These are phyloP conservation scores for Nelumbo lutea DNA, from an alignment of 164 flowering plant species.

Conservation along the genomic window DNA sequence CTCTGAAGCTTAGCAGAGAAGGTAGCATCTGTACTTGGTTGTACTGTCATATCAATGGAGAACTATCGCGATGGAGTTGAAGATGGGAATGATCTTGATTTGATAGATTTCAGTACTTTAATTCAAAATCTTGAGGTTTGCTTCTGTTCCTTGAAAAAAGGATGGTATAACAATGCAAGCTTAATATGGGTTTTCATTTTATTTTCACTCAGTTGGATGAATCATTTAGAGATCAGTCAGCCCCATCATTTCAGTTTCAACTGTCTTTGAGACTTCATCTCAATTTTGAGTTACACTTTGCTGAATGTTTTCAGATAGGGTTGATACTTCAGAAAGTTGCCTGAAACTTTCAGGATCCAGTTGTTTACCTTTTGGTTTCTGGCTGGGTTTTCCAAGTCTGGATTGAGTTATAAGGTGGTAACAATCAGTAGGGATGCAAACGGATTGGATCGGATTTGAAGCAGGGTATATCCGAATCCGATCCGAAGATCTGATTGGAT, in stretches of 20 bases:
- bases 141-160: not conserved
- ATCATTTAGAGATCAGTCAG: not conserved
- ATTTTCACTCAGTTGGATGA: not conserved
- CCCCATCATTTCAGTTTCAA: not conserved
- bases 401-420: not conserved
- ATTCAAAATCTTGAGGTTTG: constrained; percentile 86
- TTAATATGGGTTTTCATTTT: not conserved
- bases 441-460: too few relatives aligned
- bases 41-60: constrained; percentile 87
- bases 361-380: not conserved
- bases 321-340: not conserved
- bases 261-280: not conserved
- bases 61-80: constrained; percentile 82
- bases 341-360: not conserved
- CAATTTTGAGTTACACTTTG: not conserved
- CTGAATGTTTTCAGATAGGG: not conserved
- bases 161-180: not conserved
- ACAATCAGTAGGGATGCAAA: not conserved
- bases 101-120: constrained; percentile 79
- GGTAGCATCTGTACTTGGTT: constrained; percentile 94
- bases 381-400: not conserved
- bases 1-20: constrained; percentile 91
- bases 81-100: constrained; percentile 79
- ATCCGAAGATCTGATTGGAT: too few relatives aligned
- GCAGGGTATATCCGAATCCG: too few relatives aligned